Evolutionary conservation across 2,329 filamentous ascomycete species (phyloP).

Genomic region (Phialophora chinensis): DNA sequence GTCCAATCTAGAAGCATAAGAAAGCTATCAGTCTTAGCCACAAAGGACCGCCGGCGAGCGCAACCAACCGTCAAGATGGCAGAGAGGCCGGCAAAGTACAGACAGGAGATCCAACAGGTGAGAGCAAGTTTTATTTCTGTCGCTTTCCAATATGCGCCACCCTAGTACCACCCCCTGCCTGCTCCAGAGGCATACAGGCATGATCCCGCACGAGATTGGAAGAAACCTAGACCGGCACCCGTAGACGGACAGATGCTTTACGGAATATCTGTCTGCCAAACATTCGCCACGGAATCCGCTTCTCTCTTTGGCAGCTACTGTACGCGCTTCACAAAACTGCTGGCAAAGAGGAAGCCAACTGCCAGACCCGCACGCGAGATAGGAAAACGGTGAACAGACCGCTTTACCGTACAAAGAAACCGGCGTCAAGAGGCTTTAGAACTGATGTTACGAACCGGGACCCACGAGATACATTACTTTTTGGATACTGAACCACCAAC

Average conservation of each 20-base stretch:
- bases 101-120: constrained; percentile 98
- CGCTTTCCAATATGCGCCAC: background rate
- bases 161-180: background rate
- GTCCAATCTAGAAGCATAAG: background rate
- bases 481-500: background rate
- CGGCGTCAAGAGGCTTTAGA: background rate
- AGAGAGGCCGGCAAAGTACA: constrained; percentile 80
- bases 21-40: background rate
- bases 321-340: background rate
- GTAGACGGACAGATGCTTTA: background rate
- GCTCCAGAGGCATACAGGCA: background rate
- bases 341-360: background rate
- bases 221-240: background rate
- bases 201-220: background rate
- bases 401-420: background rate
- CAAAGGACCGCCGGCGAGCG: background rate
- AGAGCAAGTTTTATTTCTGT: constrained; percentile 45
- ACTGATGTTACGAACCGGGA: background rate
- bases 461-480: background rate
- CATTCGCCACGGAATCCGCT: background rate
- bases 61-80: constrained; percentile 61
- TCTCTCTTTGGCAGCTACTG: background rate
- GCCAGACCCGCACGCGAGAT: background rate
- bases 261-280: background rate
- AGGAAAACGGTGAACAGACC: background rate